These are phyloP conservation scores for Amesomyces nigricolor DNA, from an alignment of 2,329 filamentous ascomycete genomes.

Conservation along the genomic window DNA sequence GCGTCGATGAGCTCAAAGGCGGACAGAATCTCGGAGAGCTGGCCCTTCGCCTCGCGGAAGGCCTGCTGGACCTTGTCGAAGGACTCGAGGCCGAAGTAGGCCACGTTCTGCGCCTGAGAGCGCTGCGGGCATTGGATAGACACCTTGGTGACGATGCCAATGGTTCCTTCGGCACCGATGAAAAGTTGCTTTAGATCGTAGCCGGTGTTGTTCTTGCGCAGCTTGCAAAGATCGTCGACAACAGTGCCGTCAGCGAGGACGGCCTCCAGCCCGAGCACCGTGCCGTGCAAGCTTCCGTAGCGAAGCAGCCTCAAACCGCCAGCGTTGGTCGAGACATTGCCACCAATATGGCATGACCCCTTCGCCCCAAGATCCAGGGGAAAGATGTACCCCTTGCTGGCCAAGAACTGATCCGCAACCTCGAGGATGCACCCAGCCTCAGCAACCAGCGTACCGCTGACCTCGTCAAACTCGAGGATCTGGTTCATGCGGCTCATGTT, in stretches of 20 bases:
- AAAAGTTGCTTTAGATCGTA: slow-evolving; percentile 97
- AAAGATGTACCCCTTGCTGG: slow-evolving; percentile 80
- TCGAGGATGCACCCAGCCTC: slow-evolving; percentile 92
- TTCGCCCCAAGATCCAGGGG: slow-evolving; percentile 96
- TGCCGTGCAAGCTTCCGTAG: slow-evolving; percentile 93
- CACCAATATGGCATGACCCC: slow-evolving; percentile 92
- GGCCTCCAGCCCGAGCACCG: slow-evolving; percentile 83
- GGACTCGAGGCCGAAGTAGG: slow-evolving; percentile 84
- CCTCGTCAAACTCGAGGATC: slow-evolving; percentile 86
- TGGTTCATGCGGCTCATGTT: slow-evolving; percentile 85
- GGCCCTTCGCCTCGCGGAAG: slow-evolving; percentile 81
- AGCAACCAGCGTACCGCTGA: slow-evolving; percentile 82
- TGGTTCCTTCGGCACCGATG: slow-evolving; percentile 90
- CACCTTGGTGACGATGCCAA: slow-evolving; percentile 87
- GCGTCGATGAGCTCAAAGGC: slow-evolving; percentile 98
- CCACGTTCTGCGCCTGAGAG: slow-evolving; percentile 85
- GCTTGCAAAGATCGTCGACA: slow-evolving; percentile 76
- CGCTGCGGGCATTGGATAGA: slow-evolving; percentile 86
- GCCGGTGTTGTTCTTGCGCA: slow-evolving; percentile 98
- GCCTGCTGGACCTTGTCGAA: slow-evolving; percentile 84
- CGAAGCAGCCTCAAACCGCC: slow-evolving; percentile 83
- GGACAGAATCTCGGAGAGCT: slow-evolving; percentile 90
- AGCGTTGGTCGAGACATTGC: slow-evolving; percentile 93
- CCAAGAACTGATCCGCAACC: slow-evolving; percentile 77
- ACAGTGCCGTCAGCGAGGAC: slow-evolving; percentile 91